Evolutionary conservation across 2,329 filamentous ascomycete genomes (phyloP).

Genomic region (Beauveria caledonica): DNA sequence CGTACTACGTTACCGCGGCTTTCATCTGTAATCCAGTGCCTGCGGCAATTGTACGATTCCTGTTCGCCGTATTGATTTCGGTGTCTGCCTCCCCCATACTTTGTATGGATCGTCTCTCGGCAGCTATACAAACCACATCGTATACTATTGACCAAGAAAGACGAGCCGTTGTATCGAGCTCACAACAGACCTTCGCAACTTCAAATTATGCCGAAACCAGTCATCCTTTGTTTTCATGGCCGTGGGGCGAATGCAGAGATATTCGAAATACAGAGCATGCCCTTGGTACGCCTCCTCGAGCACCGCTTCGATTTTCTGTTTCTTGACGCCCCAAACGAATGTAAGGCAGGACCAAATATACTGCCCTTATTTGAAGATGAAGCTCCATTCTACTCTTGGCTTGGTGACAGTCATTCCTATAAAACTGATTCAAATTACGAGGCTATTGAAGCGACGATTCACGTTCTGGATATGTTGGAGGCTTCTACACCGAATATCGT

Average conservation of each 20-base stretch:
- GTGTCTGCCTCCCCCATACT: too few relatives aligned
- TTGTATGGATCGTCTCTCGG: too few relatives aligned
- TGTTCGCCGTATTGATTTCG: too few relatives aligned
- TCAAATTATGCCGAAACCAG: background rate
- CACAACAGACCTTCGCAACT: background rate
- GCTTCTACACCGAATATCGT: background rate
- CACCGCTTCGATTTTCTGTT: background rate
- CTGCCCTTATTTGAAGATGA: constrained; percentile 3
- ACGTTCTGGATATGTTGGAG: background rate
- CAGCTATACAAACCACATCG: background rate
- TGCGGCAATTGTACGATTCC: too few relatives aligned
- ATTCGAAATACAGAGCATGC: constrained; percentile 6
- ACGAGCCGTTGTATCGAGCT: background rate
- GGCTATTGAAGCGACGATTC: background rate
- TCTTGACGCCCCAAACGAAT: constrained; percentile 1
- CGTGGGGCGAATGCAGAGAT: constrained; percentile 1
- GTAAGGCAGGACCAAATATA: background rate
- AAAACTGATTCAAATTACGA: background rate
- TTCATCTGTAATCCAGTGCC: too few relatives aligned
- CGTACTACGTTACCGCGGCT: too few relatives aligned
- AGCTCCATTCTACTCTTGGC: constrained; percentile 7
- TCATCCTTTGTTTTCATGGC: background rate
- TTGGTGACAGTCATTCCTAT: background rate
- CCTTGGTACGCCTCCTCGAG: background rate
- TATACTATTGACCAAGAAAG: background rate